phyloP scores from a whole-genome alignment of 2,329 filamentous ascomycete species.

The Colletotrichum sansevieriae region DNA sequence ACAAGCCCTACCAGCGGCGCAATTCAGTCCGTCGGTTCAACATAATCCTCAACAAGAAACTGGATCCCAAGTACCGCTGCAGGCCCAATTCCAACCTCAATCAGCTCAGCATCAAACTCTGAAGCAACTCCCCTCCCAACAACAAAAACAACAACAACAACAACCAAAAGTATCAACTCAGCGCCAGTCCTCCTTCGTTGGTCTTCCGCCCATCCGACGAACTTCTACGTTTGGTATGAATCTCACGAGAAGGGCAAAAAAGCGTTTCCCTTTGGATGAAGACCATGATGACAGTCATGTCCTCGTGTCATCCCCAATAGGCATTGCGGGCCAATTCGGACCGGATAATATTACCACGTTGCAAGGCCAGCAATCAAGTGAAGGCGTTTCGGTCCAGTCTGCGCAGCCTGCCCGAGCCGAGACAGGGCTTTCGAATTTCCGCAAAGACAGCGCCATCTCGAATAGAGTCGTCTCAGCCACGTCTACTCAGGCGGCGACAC shows the following conservation, averaged over 20 bases:
- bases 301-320: slow-evolving; percentile 13
- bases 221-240: slow-evolving; percentile 67
- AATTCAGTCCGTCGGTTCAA: too few relatives aligned
- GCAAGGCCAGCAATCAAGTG: neutral
- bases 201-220: slow-evolving; percentile 70
- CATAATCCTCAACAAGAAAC: neutral
- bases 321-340: slow-evolving; percentile 6
- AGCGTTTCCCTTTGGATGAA: slow-evolving; percentile 50
- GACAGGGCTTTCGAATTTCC: slow-evolving; percentile 16
- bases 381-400: slow-evolving; percentile 7
- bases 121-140: slow-evolving; percentile 33
- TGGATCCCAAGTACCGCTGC: neutral
- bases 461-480: slow-evolving; percentile 26
- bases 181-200: slow-evolving; percentile 65
- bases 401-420: slow-evolving; percentile 24
- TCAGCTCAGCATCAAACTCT: slow-evolving; percentile 42
- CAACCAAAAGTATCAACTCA: slow-evolving; percentile 48
- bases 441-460: slow-evolving; percentile 29
- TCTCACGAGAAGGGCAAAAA: slow-evolving; percentile 51
- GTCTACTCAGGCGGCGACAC: slow-evolving; percentile 36
- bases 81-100: slow-evolving; percentile 6
- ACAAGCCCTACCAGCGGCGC: too few relatives aligned
- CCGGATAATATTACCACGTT: neutral
- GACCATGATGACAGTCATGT: slow-evolving; percentile 46
- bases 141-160: slow-evolving; percentile 5